Evolutionary conservation across 176 grass and related monocot genomes (phyloP), one percentile per base, ranked within the genome.

Genomic region (Avena insularis): DNA sequence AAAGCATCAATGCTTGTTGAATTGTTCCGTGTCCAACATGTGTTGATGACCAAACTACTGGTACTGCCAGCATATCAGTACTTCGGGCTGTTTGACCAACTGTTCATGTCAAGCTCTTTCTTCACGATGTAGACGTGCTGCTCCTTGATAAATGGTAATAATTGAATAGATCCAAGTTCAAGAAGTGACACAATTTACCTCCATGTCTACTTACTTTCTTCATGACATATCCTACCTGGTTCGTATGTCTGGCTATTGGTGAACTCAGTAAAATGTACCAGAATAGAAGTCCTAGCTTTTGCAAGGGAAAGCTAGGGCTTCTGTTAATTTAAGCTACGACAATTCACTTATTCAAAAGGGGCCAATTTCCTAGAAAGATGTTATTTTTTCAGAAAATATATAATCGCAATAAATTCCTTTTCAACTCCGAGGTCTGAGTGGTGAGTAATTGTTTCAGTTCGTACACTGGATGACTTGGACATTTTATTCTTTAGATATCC

Each of bases 121-220:
- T 70, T 71, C 49, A 71, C 0, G 20, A 11, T 86, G 77, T 36
- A 49, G 40, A 51, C 9, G 46, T 31, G 67, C 2, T 61, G 38
- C 31, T 68, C 25, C 21, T 78, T 47, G 47, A 83, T 65, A 43
- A 66, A 66, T 36, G 21, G 25, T 83, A 46, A 74, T 40, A 74
- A 46, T 60, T 55, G 47, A 51, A 56, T 79, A 78, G 61, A 53
- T 61, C 12, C 72, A 85, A n/a, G 54, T 55, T 84, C 35, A 87
- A 31, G 9, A 74, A 80, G 31, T 54, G 40, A 43, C 29, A 65
- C 20, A 80, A 55, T 45, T 40, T 85, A 53, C n/a, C 72, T 47
- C 31, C 59, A 74, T 89, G 43, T 2, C 11, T 43, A 45, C 10
- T 87, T 82, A 76, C 31, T 77, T 78, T 79, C 55, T 35, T 63